Evolutionary conservation across 1,139 yeast species (phyloP).

Genomic region (Pichia sp.): DNA sequence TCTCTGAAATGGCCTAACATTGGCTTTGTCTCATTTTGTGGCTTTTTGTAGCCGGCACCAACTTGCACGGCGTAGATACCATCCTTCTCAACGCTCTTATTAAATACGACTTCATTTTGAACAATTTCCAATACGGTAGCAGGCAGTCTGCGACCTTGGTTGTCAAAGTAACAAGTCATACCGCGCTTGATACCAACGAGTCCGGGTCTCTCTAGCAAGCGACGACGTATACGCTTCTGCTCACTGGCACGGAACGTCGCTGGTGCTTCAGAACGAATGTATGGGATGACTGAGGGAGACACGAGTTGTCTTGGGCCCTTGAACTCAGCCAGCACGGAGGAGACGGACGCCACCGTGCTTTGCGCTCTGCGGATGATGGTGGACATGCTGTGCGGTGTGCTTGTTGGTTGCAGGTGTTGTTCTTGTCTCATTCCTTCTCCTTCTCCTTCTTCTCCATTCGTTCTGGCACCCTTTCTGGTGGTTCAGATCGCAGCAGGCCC

Average conservation of each 20-base stretch:
- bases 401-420: too few species aligned
- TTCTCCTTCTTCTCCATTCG: too few species aligned
- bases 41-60: conserved; percentile 67
- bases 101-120: conserved; percentile 76
- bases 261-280: conserved; percentile 37
- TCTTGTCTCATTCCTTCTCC: too few species aligned
- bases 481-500: too few species aligned
- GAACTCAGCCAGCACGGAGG: not conserved
- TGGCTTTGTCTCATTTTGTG: conserved; percentile 56
- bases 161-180: conserved; percentile 78
- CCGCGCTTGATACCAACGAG: conserved; percentile 78
- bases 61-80: conserved; percentile 85
- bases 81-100: conserved; percentile 58
- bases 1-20: conserved; percentile 73
- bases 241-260: conserved; percentile 48
- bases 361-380: conserved; percentile 3
- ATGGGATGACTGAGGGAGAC: conserved; percentile 47
- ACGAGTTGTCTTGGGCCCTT: conserved; percentile 12
- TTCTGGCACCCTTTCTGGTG: too few species aligned
- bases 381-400: too few species aligned
- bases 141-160: conserved; percentile 62
- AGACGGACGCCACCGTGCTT: not conserved
- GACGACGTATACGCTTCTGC: conserved; percentile 54
- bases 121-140: conserved; percentile 86
- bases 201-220: conserved; percentile 74